Conservation (phyloP, 2,329 filamentous ascomycete species). For the Grosmannia penicillata region DNA sequence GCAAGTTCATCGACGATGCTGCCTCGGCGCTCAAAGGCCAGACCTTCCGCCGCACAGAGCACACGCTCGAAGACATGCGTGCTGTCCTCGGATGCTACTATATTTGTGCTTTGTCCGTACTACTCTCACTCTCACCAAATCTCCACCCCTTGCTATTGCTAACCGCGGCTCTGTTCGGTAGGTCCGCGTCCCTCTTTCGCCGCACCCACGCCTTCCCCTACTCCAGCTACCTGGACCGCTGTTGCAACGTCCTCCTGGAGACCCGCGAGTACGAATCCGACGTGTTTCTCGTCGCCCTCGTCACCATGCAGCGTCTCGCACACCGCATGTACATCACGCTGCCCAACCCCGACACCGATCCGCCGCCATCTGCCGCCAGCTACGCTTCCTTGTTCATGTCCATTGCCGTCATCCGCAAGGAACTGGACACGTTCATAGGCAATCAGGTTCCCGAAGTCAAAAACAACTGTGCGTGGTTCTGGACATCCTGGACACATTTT, state of each 20-base stretch:
- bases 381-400: conserved; percentile 18
- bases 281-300: conserved; percentile 16
- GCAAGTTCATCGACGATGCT: conserved; percentile 19
- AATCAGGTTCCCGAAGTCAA: conserved; percentile 10
- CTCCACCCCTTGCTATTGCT: background rate
- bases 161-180: background rate
- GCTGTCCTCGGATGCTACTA: conserved; percentile 26
- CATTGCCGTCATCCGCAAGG: conserved; percentile 17
- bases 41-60: conserved; percentile 9
- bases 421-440: conserved; percentile 15
- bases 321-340: conserved; percentile 16
- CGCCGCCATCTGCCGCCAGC: conserved; percentile 6
- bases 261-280: conserved; percentile 18
- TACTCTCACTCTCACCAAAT: background rate
- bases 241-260: conserved; percentile 17
- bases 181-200: conserved; percentile 17
- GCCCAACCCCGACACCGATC: conserved; percentile 11
- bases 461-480: conserved; percentile 10
- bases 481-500: background rate
- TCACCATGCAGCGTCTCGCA: conserved; percentile 19
- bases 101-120: conserved; percentile 10
- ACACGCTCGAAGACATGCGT: conserved; percentile 22
- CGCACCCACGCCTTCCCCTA: conserved; percentile 18
- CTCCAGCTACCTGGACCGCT: conserved; percentile 19
- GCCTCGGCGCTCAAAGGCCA: conserved; percentile 11